Base-by-base conservation (phyloP, 257 asterid species). In the Salvia miltiorrhiza region DNA sequence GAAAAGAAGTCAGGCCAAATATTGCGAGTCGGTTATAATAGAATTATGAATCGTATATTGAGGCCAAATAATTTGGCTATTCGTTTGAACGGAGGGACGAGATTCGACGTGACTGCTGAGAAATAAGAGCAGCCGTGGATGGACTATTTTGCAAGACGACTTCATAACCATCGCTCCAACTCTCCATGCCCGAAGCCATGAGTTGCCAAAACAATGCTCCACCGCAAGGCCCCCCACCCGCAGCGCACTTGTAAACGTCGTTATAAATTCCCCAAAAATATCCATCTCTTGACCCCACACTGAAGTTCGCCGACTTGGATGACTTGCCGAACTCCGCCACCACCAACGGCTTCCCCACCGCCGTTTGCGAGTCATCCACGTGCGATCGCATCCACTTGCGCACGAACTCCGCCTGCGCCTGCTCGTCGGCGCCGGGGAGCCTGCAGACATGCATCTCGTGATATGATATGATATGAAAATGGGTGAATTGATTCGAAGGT, bases 141-240 rank as follows among this genome's bases (percentile, higher is more conserved):
- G 95, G 85, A 59, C 73, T 76, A 12, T 67, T 76, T 7, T 79
- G 80, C 68, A 87, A 17, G 7, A 81, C 76, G 0, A 87, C 81
- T 26, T 86, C 86, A 35, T 81, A 87, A 2, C 95, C 92, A 37
- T 85, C 95, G 4, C 80, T 72, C 80, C 79, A 85, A 24, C 53
- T 65, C 4, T 78, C 86, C 89, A 87, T 85, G 28, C 86, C 86
- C 3, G 69, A 54, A 21, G 85, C 88, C 86, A 87, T 77, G 6
- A 87, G 65, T 56, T 87, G 89, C 92, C 91, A 87, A 35, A 87
- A 80, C 39, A 87, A 52, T 0, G 85, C 79, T 0, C 95, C 87
- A 0, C 81, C 89, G 70, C 88, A 83, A 0, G 92, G 71, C 17
- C 95, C 95, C 7, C 86, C 84, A 10, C 56, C 75, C 37, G 70